Percentiles rank a stretch among this genome's conserved stretches.
Evolutionary conservation across 768 basidiomycete species (phyloP).

Genomic region (Boletales sp.): DNA sequence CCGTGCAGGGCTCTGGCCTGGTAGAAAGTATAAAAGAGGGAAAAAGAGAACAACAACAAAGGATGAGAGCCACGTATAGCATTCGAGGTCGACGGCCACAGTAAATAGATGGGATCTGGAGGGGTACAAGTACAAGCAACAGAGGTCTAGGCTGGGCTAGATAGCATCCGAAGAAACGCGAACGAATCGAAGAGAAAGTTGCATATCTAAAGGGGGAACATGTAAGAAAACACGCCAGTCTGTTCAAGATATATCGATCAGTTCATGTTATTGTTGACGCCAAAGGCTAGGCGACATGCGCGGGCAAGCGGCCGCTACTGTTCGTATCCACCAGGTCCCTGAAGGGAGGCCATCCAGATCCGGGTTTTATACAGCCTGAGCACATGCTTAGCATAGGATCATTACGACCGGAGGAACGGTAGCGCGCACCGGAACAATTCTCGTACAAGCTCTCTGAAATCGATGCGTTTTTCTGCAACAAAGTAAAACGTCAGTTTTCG

Average conservation of each 20-base stretch:
- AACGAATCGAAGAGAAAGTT: conserved; percentile 3
- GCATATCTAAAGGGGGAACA: conserved; percentile 32
- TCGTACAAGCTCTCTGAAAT: conserved; percentile 93
- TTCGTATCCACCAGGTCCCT: conserved; percentile 44
- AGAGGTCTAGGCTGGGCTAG: conserved; percentile 31
- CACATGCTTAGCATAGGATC: conserved; percentile 1
- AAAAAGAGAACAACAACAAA: not conserved
- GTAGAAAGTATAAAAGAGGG: too few relatives aligned
- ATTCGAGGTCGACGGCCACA: too few relatives aligned
- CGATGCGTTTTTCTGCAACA: conserved; percentile 91
- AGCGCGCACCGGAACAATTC: conserved; percentile 77
- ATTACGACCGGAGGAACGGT: not conserved
- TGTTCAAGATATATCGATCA: conserved; percentile 27
- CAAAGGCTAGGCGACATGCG: too few relatives aligned
- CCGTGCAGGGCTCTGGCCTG: too few relatives aligned
- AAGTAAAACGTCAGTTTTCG: conserved; percentile 99
- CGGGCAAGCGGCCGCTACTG: conserved; percentile 30
- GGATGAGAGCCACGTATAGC: too few relatives aligned
- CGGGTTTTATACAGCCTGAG: conserved; percentile 85
- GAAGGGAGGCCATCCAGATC: conserved; percentile 92
- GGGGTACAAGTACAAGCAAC: conserved; percentile 25
- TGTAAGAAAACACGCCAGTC: conserved; percentile 4
- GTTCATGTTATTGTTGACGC: too few relatives aligned
- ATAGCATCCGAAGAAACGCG: conserved; percentile 19
- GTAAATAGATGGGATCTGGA: conserved; percentile 22